Evolutionary conservation across 1,139 yeast species (phyloP).

Genomic region (Petasospora fabianii): DNA sequence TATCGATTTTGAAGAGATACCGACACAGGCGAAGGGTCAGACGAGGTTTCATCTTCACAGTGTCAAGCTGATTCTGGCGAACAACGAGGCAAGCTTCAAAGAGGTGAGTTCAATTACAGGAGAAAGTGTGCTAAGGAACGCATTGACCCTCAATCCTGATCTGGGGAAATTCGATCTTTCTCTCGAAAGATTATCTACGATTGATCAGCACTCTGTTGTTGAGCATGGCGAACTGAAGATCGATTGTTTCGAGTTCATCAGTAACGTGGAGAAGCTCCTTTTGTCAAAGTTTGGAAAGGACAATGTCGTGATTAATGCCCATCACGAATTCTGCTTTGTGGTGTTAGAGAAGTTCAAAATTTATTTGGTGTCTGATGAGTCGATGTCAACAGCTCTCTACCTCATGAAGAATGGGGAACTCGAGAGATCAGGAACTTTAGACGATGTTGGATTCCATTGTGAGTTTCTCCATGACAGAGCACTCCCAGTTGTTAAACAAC

Average conservation of each 20-base stretch:
- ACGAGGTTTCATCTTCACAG: slow-evolving; percentile 16
- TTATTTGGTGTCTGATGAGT: slow-evolving; percentile 18
- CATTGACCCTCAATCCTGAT: slow-evolving; percentile 14
- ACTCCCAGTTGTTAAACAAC: slow-evolving; percentile 4
- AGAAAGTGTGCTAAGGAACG: slow-evolving; percentile 17
- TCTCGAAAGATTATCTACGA: slow-evolving; percentile 18
- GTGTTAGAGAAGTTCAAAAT: slow-evolving; percentile 12
- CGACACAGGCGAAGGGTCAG: slow-evolving; percentile 11
- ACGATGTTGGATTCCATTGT: slow-evolving; percentile 14
- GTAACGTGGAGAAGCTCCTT: slow-evolving; percentile 10
- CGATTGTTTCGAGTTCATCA: slow-evolving; percentile 22
- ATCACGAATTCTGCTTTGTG: slow-evolving; percentile 18
- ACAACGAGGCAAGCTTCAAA: slow-evolving; percentile 22
- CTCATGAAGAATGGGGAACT: slow-evolving; percentile 1
- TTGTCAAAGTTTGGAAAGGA: slow-evolving; percentile 1
- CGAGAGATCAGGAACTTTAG: neutral
- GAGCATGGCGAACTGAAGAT: slow-evolving; percentile 10
- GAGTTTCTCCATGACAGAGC: slow-evolving; percentile 2
- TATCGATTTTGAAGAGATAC: slow-evolving; percentile 21
- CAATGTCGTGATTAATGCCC: slow-evolving; percentile 16
- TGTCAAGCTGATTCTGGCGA: slow-evolving; percentile 21
- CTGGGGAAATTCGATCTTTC: slow-evolving; percentile 19
- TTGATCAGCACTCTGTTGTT: slow-evolving; percentile 24
- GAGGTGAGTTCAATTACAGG: slow-evolving; percentile 12
- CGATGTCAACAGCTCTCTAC: slow-evolving; percentile 5